Conservation (phyloP, 2,329 filamentous ascomycete species). For the Aspergillus arachidicola region DNA sequence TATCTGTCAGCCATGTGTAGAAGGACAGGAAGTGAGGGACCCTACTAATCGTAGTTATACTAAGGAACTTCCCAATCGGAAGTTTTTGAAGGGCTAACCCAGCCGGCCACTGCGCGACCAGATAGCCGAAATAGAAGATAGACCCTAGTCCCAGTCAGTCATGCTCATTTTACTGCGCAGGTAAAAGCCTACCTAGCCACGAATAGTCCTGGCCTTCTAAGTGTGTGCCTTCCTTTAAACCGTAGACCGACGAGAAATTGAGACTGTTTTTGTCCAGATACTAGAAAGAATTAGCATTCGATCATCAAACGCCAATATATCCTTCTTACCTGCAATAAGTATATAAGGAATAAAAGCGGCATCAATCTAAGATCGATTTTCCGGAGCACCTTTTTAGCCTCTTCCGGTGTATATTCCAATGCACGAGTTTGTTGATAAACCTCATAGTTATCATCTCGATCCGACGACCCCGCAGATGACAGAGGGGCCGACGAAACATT, state of each 20-base stretch:
- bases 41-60: slow-evolving; percentile 40
- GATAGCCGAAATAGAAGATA: slow-evolving; percentile 56
- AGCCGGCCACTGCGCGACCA: slow-evolving; percentile 49
- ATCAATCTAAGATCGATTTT: slow-evolving; percentile 61
- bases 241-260: slow-evolving; percentile 36
- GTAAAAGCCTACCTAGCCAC: slow-evolving; percentile 25
- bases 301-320: neutral
- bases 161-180: too few relatives aligned
- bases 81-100: slow-evolving; percentile 49
- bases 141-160: slow-evolving; percentile 30
- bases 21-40: accelerated
- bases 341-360: slow-evolving; percentile 60
- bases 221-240: slow-evolving; percentile 31
- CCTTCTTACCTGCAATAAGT: slow-evolving; percentile 58
- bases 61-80: slow-evolving; percentile 50
- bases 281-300: slow-evolving; percentile 13
- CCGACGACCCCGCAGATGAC: slow-evolving; percentile 16
- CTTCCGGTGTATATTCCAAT: slow-evolving; percentile 25
- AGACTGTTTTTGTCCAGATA: slow-evolving; percentile 61
- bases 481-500: slow-evolving; percentile 11
- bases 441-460: slow-evolving; percentile 42
- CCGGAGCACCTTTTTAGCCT: slow-evolving; percentile 45
- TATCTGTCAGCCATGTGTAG: neutral
- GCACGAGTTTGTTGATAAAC: slow-evolving; percentile 33
- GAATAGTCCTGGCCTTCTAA: slow-evolving; percentile 30